Percentiles rank a stretch among this genome's conserved stretches.
Evolutionary conservation across 495 filamentous ascomycete species (phyloP).

Genomic region (Coniosporium apollinis): DNA sequence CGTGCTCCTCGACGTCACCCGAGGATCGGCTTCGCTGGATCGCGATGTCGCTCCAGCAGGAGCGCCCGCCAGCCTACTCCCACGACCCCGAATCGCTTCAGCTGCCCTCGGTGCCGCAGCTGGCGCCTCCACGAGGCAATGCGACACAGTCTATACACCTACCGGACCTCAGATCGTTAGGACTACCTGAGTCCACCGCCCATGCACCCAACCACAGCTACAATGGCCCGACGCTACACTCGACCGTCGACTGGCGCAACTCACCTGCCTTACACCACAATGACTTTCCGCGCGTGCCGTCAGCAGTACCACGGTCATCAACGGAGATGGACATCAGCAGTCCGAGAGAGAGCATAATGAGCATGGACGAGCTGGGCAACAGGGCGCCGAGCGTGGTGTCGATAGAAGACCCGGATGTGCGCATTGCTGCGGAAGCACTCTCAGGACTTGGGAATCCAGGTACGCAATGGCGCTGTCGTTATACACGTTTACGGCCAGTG

Average conservation of each 20-base stretch:
- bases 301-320: conserved; percentile 2
- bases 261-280: neutral
- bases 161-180: conserved; percentile 17
- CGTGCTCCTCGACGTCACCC: too few relatives aligned
- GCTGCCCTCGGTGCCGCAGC: conserved; percentile 15
- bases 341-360: conserved; percentile 14
- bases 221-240: neutral
- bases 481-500: too few relatives aligned
- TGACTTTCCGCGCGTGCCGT: conserved; percentile 1
- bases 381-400: conserved; percentile 29
- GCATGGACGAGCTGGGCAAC: conserved; percentile 5
- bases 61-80: conserved; percentile 19
- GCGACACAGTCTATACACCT: conserved; percentile 6
- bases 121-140: neutral
- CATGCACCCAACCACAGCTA: conserved; percentile 1
- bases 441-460: conserved; percentile 63
- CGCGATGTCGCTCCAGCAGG: conserved; percentile 12
- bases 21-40: too few relatives aligned
- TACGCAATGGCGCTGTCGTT: conserved; percentile 25
- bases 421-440: conserved; percentile 70
- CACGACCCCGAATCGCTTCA: conserved; percentile 15
- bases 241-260: neutral
- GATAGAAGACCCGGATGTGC: conserved; percentile 69
- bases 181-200: conserved; percentile 10
- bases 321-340: conserved; percentile 9